phyloP scores from a whole-genome alignment of 306 rosid species.

The Fragaria iinumae region DNA sequence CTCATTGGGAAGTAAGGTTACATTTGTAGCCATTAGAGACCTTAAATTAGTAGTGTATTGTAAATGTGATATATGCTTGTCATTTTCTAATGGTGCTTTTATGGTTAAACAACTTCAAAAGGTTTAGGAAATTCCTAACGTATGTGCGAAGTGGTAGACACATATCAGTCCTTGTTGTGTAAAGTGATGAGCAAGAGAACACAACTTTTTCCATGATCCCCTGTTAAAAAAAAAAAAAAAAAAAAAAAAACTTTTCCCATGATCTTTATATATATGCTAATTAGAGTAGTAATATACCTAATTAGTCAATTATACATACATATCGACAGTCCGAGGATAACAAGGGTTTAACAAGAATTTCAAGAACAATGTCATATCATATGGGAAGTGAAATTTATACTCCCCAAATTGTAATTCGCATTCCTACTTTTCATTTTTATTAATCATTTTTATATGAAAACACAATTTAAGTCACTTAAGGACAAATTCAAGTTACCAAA shows the following conservation, averaged over 20 bases:
- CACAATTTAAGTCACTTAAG: no score
- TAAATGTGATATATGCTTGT: background rate
- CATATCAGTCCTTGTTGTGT: background rate
- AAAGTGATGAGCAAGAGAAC: constrained; percentile 1
- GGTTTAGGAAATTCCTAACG: background rate
- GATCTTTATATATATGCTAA: background rate
- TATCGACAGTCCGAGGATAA: background rate
- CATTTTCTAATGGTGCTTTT: constrained; percentile 3
- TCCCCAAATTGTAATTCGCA: no score
- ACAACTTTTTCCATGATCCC: background rate
- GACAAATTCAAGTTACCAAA: no score
- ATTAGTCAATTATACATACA: background rate
- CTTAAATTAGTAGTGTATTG: background rate
- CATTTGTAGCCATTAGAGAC: background rate
- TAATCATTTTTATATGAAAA: no score
- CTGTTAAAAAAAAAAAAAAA: no score
- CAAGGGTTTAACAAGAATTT: background rate
- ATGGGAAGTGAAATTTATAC: no score
- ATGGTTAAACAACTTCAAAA: constrained; percentile 1
- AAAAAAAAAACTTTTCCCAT: no score
- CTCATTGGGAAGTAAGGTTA: background rate
- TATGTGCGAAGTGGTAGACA: constrained; percentile 6
- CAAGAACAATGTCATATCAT: background rate
- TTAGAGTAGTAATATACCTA: no score
- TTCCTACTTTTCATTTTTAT: no score